Conservation (phyloP, 805 yeast genomes). For the Nakazawaea sp. region DNA sequence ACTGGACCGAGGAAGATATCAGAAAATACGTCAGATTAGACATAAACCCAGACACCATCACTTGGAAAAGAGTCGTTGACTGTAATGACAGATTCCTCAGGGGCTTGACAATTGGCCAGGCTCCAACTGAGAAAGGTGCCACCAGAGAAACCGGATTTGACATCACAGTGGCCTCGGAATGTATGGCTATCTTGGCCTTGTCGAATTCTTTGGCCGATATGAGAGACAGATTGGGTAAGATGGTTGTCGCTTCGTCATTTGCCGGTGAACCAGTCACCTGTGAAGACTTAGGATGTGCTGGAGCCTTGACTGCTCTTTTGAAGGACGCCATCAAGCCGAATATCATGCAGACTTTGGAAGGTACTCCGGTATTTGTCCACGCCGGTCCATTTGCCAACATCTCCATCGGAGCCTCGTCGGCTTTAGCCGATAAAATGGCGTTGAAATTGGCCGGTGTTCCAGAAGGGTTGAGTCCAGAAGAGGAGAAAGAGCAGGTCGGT, state of each 20-base stretch:
- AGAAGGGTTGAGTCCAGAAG: slow-evolving; percentile 27
- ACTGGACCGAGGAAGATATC: slow-evolving; percentile 71
- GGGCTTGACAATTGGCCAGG: slow-evolving; percentile 84
- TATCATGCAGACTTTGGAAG: slow-evolving; percentile 95
- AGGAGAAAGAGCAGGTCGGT: slow-evolving; percentile 45
- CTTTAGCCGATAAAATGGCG: slow-evolving; percentile 89
- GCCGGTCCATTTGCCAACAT: slow-evolving; percentile 99
- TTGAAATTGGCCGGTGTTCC: slow-evolving; percentile 78
- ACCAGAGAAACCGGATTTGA: slow-evolving; percentile 89
- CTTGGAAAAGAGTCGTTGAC: slow-evolving; percentile 92
- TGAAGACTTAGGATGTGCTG: slow-evolving; percentile 93
- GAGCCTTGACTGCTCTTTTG: slow-evolving; percentile 89
- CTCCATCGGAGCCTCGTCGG: slow-evolving; percentile 94
- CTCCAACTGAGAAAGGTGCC: slow-evolving; percentile 87
- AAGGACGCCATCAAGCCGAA: slow-evolving; percentile 97
- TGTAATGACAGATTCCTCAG: slow-evolving; percentile 89
- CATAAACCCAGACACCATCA: slow-evolving; percentile 83
- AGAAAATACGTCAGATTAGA: slow-evolving; percentile 72
- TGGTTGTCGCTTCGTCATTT: slow-evolving; percentile 79
- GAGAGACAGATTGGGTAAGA: slow-evolving; percentile 80
- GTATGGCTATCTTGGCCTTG: slow-evolving; percentile 92
- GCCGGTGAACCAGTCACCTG: slow-evolving; percentile 82
- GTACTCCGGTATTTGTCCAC: slow-evolving; percentile 95
- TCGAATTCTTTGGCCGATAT: slow-evolving; percentile 73
- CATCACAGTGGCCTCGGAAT: slow-evolving; percentile 92